Base-by-base conservation (phyloP, 169 alveolate species). In the Besnoitia besnoiti region DNA sequence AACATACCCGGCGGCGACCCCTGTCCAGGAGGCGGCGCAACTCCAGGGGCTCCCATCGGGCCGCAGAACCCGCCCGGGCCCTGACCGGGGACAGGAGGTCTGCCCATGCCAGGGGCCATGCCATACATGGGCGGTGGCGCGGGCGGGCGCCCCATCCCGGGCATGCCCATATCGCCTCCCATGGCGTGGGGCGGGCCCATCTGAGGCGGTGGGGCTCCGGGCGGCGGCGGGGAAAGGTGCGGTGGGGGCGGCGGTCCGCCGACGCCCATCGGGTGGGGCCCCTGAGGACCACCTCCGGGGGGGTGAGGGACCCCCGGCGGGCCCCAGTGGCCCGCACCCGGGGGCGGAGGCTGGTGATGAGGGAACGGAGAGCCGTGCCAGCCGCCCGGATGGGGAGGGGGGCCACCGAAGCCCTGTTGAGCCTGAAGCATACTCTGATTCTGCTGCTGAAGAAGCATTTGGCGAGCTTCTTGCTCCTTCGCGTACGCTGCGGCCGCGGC, bases 401-500 rank as follows among this genome's bases (percentile, higher is more conserved):
- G 80, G 1, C 80, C 80, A 42, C 24, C 44, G 44, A 35, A 16
- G 39, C 44, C n/a, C n/a, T 30, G 80, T 16, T 37, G 46, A n/a
- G 39, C 24, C 80, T 35, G 80, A 51, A 42, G 7, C 39, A 35
- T 16, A 16, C 21, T 10, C 87, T 77, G 87, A 14, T 77, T 19
- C 87, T 75, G 85, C 85, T 75, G 85, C 50, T 77, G 87, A 19
- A 44, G 61, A 21, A 42, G 55, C 40, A 42, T 4, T 55, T 77
- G 87, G 14, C 80, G 40, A 2, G 80, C 80, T 37, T 37, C 61
- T 21, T 77, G 87, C 37, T 77, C 87, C 59, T 77, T 77, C 5
- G 87, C 87, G 55, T 77, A 77, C 33, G 87, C 87, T 0, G 87
- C 87, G 37, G 87, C 87, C 0, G 87, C 87, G 5, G 87, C 87